Evolutionary conservation across 2,329 filamentous ascomycete genomes (phyloP).

Genomic region (Colletotrichum melonis): DNA sequence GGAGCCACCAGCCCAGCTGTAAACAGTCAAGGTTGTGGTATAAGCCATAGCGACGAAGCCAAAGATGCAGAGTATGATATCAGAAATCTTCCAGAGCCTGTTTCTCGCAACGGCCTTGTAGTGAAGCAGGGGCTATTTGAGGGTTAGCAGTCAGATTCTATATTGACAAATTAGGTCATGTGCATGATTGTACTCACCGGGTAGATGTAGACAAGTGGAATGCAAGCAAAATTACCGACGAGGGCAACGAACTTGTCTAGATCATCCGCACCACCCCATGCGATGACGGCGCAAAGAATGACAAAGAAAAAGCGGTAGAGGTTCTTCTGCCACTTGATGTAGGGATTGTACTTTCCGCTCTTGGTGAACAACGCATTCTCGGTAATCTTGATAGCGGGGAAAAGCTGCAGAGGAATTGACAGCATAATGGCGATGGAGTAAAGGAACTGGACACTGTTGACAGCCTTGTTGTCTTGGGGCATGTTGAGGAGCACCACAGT

Average conservation of each 20-base stretch:
- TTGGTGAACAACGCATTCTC: constrained; percentile 94
- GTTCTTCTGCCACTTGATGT: constrained; percentile 99
- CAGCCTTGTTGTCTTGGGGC: constrained; percentile 93
- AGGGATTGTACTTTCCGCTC: constrained; percentile 97
- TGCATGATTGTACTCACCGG: constrained; percentile 73
- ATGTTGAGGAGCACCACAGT: constrained; percentile 97
- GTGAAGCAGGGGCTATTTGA: constrained; percentile 85
- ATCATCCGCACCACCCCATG: constrained; percentile 92
- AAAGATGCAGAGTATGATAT: constrained; percentile 83
- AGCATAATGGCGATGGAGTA: constrained; percentile 98
- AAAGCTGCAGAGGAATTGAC: constrained; percentile 95
- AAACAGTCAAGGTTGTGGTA: constrained; percentile 86
- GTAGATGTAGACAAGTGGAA: constrained; percentile 88
- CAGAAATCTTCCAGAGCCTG: constrained; percentile 74
- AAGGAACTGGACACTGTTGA: constrained; percentile 95
- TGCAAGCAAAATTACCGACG: constrained; percentile 79
- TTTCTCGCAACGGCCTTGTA: constrained; percentile 82
- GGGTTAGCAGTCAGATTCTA: constrained; percentile 45
- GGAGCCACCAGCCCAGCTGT: constrained; percentile 80
- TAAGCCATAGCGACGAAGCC: constrained; percentile 91
- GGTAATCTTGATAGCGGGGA: constrained; percentile 96
- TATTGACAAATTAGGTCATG: constrained; percentile 20
- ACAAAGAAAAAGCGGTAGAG: constrained; percentile 95
- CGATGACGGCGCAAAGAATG: constrained; percentile 84
- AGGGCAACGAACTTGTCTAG: constrained; percentile 84